Percentiles rank a stretch among this genome's conserved stretches.
Evolutionary conservation across 176 grass and related monocot species (phyloP).

Genomic region (barley (Hordeum vulgare)): MorexV3_pseudomolecules_assembly NC_058522.1:575953341-575953840

Average conservation of each 20-base stretch:
- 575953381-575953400: conserved; percentile 71
- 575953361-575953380: conserved; percentile 92
- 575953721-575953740: conserved; percentile 28
- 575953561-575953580: conserved; percentile 96
- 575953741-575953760: conserved; percentile 4
- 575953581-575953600: conserved; percentile 85
- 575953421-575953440: background rate
- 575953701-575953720: conserved; percentile 32
- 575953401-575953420: conserved; percentile 38
- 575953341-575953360: conserved; percentile 86
- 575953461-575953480: background rate
- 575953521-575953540: too few relatives aligned
- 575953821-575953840: conserved; percentile 25
- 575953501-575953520: too few relatives aligned
- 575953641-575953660: conserved; percentile 95
- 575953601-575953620: conserved; percentile 58
- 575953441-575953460: background rate
- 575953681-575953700: conserved; percentile 89
- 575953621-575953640: conserved; percentile 57
- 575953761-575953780: conserved; percentile 20
- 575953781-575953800: conserved; percentile 12
- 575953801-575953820: conserved; percentile 12
- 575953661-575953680: conserved; percentile 85
- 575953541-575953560: conserved; percentile 77
- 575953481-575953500: too few relatives aligned